phyloP scores from a whole-genome alignment of 495 filamentous ascomycete species.

The Xylaria telfairii region DNA sequence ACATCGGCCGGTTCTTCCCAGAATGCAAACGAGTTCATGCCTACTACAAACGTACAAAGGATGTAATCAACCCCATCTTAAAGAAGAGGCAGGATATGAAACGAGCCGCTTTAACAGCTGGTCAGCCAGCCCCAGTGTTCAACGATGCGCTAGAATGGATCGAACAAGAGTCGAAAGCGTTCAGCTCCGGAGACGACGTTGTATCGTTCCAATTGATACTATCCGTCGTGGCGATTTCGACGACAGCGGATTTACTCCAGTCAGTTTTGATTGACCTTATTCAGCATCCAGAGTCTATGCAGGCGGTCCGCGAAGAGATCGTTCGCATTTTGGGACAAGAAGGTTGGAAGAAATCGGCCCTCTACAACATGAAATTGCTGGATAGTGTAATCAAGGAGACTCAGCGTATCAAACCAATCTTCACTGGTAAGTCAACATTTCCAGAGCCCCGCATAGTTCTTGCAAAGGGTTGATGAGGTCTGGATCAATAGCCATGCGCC shows the following conservation, averaged over 20 bases:
- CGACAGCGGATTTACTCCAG: conserved; percentile 45
- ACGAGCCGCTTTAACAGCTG: conserved; percentile 25
- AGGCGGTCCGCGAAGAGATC: conserved; percentile 47
- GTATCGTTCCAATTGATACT: conserved; percentile 38
- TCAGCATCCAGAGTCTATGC: conserved; percentile 43
- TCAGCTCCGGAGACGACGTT: conserved; percentile 32
- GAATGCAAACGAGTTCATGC: conserved; percentile 33
- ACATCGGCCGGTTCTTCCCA: conserved; percentile 46
- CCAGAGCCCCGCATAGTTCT: not conserved
- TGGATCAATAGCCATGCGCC: conserved; percentile 34
- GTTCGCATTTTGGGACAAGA: conserved; percentile 37
- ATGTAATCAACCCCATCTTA: conserved; percentile 38
- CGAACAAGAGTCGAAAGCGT: conserved; percentile 34
- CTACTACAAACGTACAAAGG: conserved; percentile 32
- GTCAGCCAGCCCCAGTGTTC: conserved; percentile 27
- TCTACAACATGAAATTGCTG: conserved; percentile 60
- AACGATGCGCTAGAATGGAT: conserved; percentile 49
- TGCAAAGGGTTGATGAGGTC: not conserved
- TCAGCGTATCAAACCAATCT: conserved; percentile 48
- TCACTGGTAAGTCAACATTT: conserved; percentile 37
- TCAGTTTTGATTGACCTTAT: conserved; percentile 46
- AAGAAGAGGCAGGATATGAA: conserved; percentile 33
- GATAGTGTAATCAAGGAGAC: conserved; percentile 58
- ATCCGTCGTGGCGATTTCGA: conserved; percentile 41
- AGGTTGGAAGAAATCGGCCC: conserved; percentile 53